These are phyloP conservation scores for Vigna angularis DNA, from an alignment of 306 rosid genomes.

Conservation along the genomic window DNA sequence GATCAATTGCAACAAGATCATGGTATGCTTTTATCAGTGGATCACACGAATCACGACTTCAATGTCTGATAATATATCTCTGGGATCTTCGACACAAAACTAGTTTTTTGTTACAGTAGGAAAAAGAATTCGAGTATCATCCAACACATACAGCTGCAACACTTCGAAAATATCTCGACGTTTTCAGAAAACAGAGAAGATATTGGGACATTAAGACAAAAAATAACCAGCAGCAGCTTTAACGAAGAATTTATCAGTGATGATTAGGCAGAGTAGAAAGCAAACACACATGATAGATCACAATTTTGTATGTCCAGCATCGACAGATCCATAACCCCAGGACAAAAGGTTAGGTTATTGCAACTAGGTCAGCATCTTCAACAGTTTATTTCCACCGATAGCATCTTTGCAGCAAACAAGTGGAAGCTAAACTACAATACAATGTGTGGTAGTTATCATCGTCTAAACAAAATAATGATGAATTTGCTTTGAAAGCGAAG, in stretches of 20 bases:
- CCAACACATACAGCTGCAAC: not conserved
- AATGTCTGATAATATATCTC: not conserved
- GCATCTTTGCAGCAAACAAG: slow-evolving; percentile 34
- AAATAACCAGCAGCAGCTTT: not conserved
- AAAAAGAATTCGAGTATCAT: not conserved
- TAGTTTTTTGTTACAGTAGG: no score
- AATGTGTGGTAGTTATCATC: slow-evolving; percentile 21
- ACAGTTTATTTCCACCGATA: not conserved
- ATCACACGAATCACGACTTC: not conserved
- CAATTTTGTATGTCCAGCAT: not conserved
- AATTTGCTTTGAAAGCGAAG: slow-evolving; percentile 31
- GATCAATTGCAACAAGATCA: not conserved
- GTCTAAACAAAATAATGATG: slow-evolving; percentile 16
- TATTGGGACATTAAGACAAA: not conserved
- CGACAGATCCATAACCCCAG: not conserved
- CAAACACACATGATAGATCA: not conserved
- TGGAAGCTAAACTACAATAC: slow-evolving; percentile 29
- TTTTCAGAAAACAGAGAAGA: not conserved
- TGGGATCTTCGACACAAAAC: not conserved
- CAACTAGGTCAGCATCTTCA: slow-evolving; percentile 24
- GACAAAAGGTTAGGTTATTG: slow-evolving; percentile 1
- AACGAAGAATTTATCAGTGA: not conserved
- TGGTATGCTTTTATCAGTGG: not conserved
- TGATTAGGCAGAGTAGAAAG: not conserved
- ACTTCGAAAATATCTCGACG: not conserved